Conservation (phyloP, 2,329 filamentous ascomycete genomes). For the Dryadomyces quercivorus region DNA sequence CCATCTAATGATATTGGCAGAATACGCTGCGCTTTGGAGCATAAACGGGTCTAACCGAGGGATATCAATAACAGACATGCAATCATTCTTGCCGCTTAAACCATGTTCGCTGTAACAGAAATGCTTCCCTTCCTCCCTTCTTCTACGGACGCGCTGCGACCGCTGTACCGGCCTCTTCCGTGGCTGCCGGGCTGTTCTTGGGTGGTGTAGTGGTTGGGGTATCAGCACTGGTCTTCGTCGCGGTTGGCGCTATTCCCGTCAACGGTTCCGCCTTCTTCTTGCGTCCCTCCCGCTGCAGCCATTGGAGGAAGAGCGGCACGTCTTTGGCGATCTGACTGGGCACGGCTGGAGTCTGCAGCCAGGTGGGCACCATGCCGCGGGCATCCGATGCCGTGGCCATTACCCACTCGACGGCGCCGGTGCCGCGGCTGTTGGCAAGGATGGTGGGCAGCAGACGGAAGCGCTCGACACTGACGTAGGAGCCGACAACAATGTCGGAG, state of each 20-base stretch:
- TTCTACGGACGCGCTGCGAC: too few species aligned
- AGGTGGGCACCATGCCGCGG: conserved; percentile 51
- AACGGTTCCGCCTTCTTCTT: neutral
- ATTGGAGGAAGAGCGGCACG: conserved; percentile 54
- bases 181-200: too few species aligned
- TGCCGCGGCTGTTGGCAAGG: conserved; percentile 10
- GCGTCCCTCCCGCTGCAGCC: conserved; percentile 29
- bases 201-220: too few species aligned
- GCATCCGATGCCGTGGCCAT: conserved; percentile 70
- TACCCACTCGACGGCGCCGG: conserved; percentile 51
- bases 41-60: too few species aligned
- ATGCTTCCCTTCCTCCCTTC: too few species aligned
- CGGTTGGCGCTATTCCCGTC: neutral
- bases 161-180: too few species aligned
- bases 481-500: conserved; percentile 36
- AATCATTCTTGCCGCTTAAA: too few species aligned
- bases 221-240: neutral
- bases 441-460: conserved; percentile 29
- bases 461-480: conserved; percentile 55
- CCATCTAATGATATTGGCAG: neutral
- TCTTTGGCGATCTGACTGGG: conserved; percentile 56
- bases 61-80: too few species aligned
- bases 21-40: neutral
- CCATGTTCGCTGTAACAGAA: too few species aligned
- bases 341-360: conserved; percentile 52